A percentile compares a stretch with the other conserved stretches of the same genome.
phyloP scores from a whole-genome alignment of 2,329 filamentous ascomycete genomes.

The Xylogone sp. region DNA sequence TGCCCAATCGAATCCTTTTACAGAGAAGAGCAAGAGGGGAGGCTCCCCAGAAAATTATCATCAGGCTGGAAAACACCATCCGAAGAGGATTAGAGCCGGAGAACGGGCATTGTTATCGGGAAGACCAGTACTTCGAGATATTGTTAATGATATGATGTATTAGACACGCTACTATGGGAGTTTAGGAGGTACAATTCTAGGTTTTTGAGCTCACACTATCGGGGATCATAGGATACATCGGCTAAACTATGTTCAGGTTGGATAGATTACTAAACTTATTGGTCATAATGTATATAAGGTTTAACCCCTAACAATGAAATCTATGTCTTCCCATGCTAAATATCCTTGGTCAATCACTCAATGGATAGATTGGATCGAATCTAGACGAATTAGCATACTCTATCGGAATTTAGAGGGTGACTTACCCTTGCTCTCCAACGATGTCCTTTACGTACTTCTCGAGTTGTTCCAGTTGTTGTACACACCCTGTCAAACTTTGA shows the following conservation, averaged over 20 bases:
- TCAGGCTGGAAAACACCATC: constrained; percentile 23
- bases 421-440: constrained; percentile 47
- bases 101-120: constrained; percentile 60
- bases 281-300: too few relatives aligned
- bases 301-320: too few relatives aligned
- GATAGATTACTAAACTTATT: background rate
- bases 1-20: constrained; percentile 11
- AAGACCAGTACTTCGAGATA: constrained; percentile 68
- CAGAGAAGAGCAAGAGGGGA: constrained; percentile 13
- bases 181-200: background rate
- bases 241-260: background rate
- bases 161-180: background rate
- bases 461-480: constrained; percentile 49
- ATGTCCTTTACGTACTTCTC: constrained; percentile 55
- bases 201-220: background rate
- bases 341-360: too few relatives aligned
- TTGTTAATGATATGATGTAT: constrained; percentile 61
- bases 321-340: too few relatives aligned
- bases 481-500: constrained; percentile 49
- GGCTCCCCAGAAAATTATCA: constrained; percentile 11
- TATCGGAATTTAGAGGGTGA: background rate
- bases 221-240: background rate
- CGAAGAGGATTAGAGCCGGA: constrained; percentile 55
- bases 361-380: background rate
- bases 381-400: background rate